A percentile compares a stretch with the other conserved stretches of the same genome.
phyloP scores from a whole-genome alignment of 1,284 basidiomycete species.

The Apiotrichum mycotoxinovorans region DNA sequence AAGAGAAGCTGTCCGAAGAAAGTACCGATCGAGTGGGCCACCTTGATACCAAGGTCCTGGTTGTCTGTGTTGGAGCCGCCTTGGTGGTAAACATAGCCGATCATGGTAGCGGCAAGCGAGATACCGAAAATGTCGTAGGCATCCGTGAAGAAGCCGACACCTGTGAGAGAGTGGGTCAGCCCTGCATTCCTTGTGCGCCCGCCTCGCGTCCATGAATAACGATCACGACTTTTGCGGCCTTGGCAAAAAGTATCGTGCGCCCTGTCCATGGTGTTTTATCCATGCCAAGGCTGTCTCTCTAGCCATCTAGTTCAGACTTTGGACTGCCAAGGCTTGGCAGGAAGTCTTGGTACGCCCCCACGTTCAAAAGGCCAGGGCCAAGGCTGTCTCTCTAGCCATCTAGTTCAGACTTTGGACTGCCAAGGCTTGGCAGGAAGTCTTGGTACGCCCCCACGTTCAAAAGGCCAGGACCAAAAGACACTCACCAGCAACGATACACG shows the following conservation, averaged over 20 bases:
- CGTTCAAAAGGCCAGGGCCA: too few species aligned
- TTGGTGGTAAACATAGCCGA: conserved; percentile 68
- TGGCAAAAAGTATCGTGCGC: too few species aligned
- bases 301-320: background rate
- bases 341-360: too few species aligned
- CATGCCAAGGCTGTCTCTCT: too few species aligned
- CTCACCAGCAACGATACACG: conserved; percentile 51
- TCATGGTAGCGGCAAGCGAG: conserved; percentile 70
- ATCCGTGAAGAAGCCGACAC: conserved; percentile 49
- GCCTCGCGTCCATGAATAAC: too few species aligned
- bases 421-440: background rate
- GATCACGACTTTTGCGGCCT: too few species aligned
- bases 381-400: too few species aligned
- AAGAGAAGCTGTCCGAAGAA: conserved; percentile 53
- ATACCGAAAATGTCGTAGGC: conserved; percentile 55
- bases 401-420: background rate
- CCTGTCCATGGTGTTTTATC: too few species aligned
- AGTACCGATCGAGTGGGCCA: conserved; percentile 57
- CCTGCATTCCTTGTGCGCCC: too few species aligned
- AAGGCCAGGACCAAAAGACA: too few species aligned
- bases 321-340: background rate
- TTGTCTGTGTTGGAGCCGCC: conserved; percentile 52
- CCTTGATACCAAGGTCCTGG: conserved; percentile 67
- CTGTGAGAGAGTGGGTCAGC: too few species aligned
- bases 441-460: background rate